Conservation (phyloP, 139 green algal genomes). For the Chlorella ohadii region DNA sequence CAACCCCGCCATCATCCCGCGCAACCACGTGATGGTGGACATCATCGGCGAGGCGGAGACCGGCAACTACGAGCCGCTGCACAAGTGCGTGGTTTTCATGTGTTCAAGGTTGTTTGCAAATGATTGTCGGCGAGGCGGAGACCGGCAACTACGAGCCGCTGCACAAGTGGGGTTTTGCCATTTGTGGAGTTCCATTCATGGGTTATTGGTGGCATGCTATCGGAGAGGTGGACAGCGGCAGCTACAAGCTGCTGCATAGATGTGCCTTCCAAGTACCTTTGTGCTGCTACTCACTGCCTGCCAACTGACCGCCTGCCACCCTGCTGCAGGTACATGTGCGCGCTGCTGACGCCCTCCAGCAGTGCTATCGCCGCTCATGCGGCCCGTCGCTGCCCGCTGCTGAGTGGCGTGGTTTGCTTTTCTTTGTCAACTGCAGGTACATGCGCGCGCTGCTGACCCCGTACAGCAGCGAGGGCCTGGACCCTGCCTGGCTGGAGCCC, state of each 20-base stretch:
- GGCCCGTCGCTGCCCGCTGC: background rate
- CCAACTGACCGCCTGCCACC: too few species aligned
- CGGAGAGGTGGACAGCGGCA: too few species aligned
- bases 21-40: conserved; percentile 87
- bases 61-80: conserved; percentile 59
- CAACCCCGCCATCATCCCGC: conserved; percentile 84
- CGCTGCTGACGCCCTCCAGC: conserved; percentile 63
- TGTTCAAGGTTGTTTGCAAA: background rate
- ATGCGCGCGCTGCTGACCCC: conserved; percentile 59
- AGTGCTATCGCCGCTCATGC: background rate
- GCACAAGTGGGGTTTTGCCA: too few species aligned
- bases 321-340: conserved; percentile 41
- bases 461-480: conserved; percentile 75
- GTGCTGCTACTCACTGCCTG: too few species aligned
- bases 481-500: conserved; percentile 36
- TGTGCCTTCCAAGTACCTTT: too few species aligned
- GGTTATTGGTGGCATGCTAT: too few species aligned
- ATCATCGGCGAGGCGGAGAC: conserved; percentile 75
- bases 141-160: conserved; percentile 55
- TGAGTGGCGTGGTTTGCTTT: too few species aligned
- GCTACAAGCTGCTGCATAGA: too few species aligned
- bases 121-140: conserved; percentile 76
- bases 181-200: too few species aligned
- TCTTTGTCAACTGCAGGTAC: too few species aligned
- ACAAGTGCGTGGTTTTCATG: conserved; percentile 35